Evolutionary conservation across 345 rosid genomes (phyloP), one percentile per base, ranked within the genome.

Genomic region (Brassica nigra): DNA sequence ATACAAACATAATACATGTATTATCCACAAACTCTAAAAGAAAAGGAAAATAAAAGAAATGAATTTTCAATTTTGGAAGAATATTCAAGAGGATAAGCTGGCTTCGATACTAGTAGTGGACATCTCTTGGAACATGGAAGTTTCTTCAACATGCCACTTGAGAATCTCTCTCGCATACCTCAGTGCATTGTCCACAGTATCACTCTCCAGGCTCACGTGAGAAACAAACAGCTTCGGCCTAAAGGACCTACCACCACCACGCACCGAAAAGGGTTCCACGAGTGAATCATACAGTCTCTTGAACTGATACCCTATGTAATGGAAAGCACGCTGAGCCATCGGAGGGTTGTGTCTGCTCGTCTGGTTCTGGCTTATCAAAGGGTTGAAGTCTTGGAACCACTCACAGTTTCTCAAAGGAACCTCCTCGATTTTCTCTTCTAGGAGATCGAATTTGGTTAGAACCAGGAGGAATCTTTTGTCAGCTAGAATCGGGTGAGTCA

Each of bases 321-420:
- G 91, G 81, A 78, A 91, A 47, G 93, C 97, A 3, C 86, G 85
- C 62, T 83, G 87, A 44, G 90, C 93, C 86, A 90, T 57, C 4
- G 94, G 23, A 58, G 92, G 77, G 80, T 71, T 79, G 34, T 68
- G 79, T 54, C 85, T 83, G 67, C 39, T 39, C 11, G 65, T 76
- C 62, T 74, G 77, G 78, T 83, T 79, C 30, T 76, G 77, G 79
- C 88, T 81, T 59, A 88, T 82, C 78, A 89, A 83, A 0, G 99
- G 98, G 55, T 84, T 39, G 85, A 86, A 95, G 84, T 91, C 93
- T 1, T 74, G 47, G 58, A 95, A 95, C 98, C 98, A 92, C 82
- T 95, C 96, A 1, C 98, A 95, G 31, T 52, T 85, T 68, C 77
- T 81, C 14, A 92, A 84, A 63, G 97, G 90, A 75, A 75, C 79